A percentile compares a stretch with the other conserved stretches of the same genome.
These are phyloP conservation scores for Trypanosoma avium DNA, from an alignment of 208 protist species.

Conservation along the genomic window DNA sequence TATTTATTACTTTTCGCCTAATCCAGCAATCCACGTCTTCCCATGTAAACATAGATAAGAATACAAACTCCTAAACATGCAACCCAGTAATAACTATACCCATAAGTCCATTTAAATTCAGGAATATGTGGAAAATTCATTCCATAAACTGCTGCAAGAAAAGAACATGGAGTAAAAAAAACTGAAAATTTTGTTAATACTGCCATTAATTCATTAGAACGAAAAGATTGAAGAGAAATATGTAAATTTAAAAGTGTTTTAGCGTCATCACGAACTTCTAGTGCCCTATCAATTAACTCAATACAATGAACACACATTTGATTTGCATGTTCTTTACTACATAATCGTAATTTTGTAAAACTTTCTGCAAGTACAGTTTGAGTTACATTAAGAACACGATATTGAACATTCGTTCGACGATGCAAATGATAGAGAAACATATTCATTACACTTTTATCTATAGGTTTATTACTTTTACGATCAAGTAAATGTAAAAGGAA, in stretches of 20 bases:
- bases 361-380: slow-evolving; percentile 61
- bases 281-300: slow-evolving; percentile 68
- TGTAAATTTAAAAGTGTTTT: slow-evolving; percentile 83
- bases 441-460: slow-evolving; percentile 82
- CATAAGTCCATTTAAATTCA: slow-evolving; percentile 41
- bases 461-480: slow-evolving; percentile 34
- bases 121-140: slow-evolving; percentile 88
- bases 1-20: too few species aligned
- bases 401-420: slow-evolving; percentile 81
- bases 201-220: slow-evolving; percentile 84
- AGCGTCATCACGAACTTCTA: slow-evolving; percentile 82
- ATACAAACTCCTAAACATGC: slow-evolving; percentile 52
- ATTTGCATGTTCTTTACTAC: slow-evolving; percentile 65
- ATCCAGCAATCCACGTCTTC: slow-evolving; percentile 23
- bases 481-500: slow-evolving; percentile 77
- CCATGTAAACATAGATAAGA: slow-evolving; percentile 63
- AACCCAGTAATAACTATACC: slow-evolving; percentile 69
- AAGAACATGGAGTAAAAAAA: slow-evolving; percentile 86
- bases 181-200: slow-evolving; percentile 85
- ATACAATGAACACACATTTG: slow-evolving; percentile 77
- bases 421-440: slow-evolving; percentile 87
- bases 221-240: slow-evolving; percentile 80
- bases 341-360: slow-evolving; percentile 77
- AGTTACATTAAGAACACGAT: slow-evolving; percentile 76
- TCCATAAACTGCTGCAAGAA: slow-evolving; percentile 79